Evolutionary conservation across 1,139 yeast genomes (phyloP).

Genomic region (Candida sojae): DNA sequence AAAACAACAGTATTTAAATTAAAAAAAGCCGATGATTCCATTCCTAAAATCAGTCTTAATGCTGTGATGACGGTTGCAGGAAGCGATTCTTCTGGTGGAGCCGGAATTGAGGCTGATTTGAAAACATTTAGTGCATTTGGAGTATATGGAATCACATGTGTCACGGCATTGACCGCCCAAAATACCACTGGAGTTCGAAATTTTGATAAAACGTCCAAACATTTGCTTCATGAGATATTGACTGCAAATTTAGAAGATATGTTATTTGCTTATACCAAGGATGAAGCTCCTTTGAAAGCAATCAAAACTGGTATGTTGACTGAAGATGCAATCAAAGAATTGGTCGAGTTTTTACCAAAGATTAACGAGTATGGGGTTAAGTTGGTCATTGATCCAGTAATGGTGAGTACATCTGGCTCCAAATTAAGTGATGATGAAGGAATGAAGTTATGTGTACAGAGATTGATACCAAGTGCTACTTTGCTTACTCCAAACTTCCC

Average conservation of each 20-base stretch:
- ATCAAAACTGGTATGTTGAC: slow-evolving; percentile 86
- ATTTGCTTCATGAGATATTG: slow-evolving; percentile 47
- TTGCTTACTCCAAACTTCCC: slow-evolving; percentile 75
- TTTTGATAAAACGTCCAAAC: slow-evolving; percentile 48
- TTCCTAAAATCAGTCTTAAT: slow-evolving; percentile 18
- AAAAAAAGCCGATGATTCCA: background rate
- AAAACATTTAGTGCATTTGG: slow-evolving; percentile 80
- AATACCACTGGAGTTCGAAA: slow-evolving; percentile 64
- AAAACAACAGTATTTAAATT: background rate
- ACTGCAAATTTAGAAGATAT: slow-evolving; percentile 64
- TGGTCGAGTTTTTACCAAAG: slow-evolving; percentile 36
- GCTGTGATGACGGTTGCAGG: slow-evolving; percentile 74
- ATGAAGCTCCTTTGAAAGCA: slow-evolving; percentile 47
- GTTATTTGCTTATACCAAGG: slow-evolving; percentile 30
- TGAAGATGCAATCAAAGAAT: slow-evolving; percentile 51
- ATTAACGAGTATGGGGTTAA: slow-evolving; percentile 30
- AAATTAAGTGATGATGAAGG: slow-evolving; percentile 51
- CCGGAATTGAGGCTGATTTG: slow-evolving; percentile 91
- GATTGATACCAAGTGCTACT: slow-evolving; percentile 57
- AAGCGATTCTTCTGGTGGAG: slow-evolving; percentile 91
- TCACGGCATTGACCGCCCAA: slow-evolving; percentile 83
- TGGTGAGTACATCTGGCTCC: slow-evolving; percentile 79
- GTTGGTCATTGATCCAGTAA: slow-evolving; percentile 78
- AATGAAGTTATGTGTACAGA: slow-evolving; percentile 42
- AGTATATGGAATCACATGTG: slow-evolving; percentile 80